Conservation (phyloP, 768 basidiomycete species). For the Leccinum disarticulatum region DNA sequence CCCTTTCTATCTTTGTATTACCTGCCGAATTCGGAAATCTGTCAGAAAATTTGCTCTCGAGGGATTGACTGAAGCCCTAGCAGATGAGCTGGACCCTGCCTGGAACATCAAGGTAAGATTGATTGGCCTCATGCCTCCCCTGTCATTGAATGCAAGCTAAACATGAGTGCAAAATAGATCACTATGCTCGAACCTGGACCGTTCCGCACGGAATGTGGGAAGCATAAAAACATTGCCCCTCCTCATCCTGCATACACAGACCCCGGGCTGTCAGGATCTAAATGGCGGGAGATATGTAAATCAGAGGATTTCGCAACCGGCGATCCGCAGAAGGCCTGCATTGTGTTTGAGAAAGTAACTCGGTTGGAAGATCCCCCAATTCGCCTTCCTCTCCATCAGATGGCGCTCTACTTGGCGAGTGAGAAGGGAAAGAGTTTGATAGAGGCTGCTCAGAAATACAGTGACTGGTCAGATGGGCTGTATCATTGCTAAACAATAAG, state of each 20-base stretch:
- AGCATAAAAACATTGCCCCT: background rate
- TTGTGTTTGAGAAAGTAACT: slow-evolving; percentile 19
- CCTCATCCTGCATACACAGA: slow-evolving; percentile 20
- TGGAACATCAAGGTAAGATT: slow-evolving; percentile 25
- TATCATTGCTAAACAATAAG: slow-evolving; percentile 5
- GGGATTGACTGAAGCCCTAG: slow-evolving; percentile 26
- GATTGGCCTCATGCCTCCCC: background rate
- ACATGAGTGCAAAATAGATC: slow-evolving; percentile 7
- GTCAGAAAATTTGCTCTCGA: slow-evolving; percentile 28
- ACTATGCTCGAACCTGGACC: slow-evolving; percentile 25
- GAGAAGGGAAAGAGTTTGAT: slow-evolving; percentile 16
- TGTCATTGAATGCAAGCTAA: background rate
- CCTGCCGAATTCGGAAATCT: background rate
- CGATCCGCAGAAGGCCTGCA: slow-evolving; percentile 23
- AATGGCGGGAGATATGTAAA: slow-evolving; percentile 2
- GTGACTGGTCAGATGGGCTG: slow-evolving; percentile 24
- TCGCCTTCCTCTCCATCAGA: slow-evolving; percentile 20
- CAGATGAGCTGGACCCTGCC: slow-evolving; percentile 5
- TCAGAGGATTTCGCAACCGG: background rate
- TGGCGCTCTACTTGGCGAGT: background rate
- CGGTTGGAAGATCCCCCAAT: slow-evolving; percentile 23
- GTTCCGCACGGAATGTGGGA: slow-evolving; percentile 7
- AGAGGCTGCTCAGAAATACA: slow-evolving; percentile 20
- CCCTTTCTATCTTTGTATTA: background rate
- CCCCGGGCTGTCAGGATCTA: slow-evolving; percentile 7